Base-by-base conservation (phyloP, 2,329 filamentous ascomycete genomes). In the Aspergillus calidoustus region DNA sequence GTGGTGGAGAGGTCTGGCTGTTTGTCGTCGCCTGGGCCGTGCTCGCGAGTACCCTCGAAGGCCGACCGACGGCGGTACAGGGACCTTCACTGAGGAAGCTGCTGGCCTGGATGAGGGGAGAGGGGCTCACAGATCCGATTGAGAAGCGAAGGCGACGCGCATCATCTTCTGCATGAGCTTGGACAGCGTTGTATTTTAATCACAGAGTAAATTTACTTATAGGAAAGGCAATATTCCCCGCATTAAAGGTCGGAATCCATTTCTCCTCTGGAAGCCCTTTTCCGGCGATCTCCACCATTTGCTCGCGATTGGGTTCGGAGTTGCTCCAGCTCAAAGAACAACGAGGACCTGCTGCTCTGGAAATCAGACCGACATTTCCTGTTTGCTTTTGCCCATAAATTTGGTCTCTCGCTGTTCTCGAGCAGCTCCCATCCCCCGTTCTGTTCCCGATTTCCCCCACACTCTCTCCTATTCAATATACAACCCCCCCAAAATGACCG, bases 1-100 rank as follows among this genome's bases (percentile, higher is more conserved):
- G 85, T 70, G 91, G 91, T 43, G 93, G 93, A 0, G 94, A 98
- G 77, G 87, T 97, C 5, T 86, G 90, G 80, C 80, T 98, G 3
- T 93, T 98, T 72, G 90, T 94, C 17, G 77, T 87, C 19, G 91
- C 92, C 52, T 82, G 97, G 78, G 91, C 91, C 69, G 77, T 93
- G 19, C 87, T 93, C 19, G 92, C 93, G 59, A 86, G 86, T 8
- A 87, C 95, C 1, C 92, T 94, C 71, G 91, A 96, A 80, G 81
- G 84, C 28, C 85, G 90, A 59, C 88, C 90, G 0, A 80, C 81
- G 56, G 88, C 90, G 1, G 84, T 96, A 17, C 85, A 85, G 57
- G 90, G 91, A 64, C 82, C 80, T 0, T 81, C 84, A 51, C 85
- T 91, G 74, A 83, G 92, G 54, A 94, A 92, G 81, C 87, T 85